Percentiles rank a stretch among this genome's conserved stretches.
phyloP scores from a whole-genome alignment of 192 early-diverging fungal genomes.

The Coemansia sp. region DNA sequence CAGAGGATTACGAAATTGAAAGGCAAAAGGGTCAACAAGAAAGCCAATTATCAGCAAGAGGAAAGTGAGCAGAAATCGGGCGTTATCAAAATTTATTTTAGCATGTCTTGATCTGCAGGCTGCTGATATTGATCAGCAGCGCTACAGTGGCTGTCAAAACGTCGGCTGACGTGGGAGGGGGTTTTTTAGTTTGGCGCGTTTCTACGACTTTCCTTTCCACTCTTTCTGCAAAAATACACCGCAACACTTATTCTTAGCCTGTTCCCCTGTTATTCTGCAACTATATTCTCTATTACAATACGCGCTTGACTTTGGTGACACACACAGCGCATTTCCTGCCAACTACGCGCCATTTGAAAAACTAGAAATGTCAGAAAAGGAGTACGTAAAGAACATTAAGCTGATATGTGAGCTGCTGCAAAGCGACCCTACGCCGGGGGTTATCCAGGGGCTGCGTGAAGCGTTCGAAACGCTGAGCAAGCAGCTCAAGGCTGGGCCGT shows the following conservation, averaged over 20 bases:
- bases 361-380: slow-evolving; percentile 30
- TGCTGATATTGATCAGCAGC: slow-evolving; percentile 5
- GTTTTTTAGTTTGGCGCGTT: background rate
- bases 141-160: background rate
- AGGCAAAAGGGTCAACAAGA: background rate
- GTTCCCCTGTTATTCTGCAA: background rate
- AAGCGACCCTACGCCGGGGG: slow-evolving; percentile 47
- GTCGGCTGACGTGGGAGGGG: background rate
- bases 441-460: slow-evolving; percentile 39
- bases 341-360: background rate
- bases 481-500: slow-evolving; percentile 44
- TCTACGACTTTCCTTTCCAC: slow-evolving; percentile 2
- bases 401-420: slow-evolving; percentile 49
- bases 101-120: background rate
- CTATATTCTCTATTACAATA: background rate
- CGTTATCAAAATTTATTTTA: background rate
- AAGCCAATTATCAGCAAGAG: background rate
- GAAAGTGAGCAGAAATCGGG: background rate
- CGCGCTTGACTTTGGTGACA: slow-evolving; percentile 24
- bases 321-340: background rate
- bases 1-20: background rate
- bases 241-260: background rate
- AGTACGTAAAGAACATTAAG: slow-evolving; percentile 38
- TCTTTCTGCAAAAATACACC: background rate
- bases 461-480: slow-evolving; percentile 41